Percentiles rank a stretch among this genome's conserved stretches.
Conservation (phyloP, 2,329 filamentous ascomycete species). For the Lasiodiplodia gonubiensis region DNA sequence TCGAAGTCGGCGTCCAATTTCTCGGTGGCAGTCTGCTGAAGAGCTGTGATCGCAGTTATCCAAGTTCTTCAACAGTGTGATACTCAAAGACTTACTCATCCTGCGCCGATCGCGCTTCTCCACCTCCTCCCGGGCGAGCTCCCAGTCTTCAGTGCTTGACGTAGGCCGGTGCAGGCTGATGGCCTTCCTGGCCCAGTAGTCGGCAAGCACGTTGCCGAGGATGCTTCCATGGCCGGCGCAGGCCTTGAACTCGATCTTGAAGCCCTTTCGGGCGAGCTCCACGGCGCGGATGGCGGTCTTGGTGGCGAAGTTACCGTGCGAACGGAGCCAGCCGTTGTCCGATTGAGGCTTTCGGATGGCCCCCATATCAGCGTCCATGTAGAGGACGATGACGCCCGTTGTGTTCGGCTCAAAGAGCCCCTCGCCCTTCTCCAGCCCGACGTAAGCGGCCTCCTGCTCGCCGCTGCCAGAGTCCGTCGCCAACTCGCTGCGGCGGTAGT, state of each 20-base stretch:
- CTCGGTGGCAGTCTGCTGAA: background rate
- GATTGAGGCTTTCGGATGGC: background rate
- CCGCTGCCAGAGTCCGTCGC: background rate
- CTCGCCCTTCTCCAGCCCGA: background rate
- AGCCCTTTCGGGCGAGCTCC: background rate
- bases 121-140: background rate
- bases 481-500: background rate
- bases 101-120: background rate
- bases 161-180: rapidly evolving
- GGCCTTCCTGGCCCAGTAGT: conserved; percentile 1
- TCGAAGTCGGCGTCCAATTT: background rate
- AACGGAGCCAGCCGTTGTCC: background rate
- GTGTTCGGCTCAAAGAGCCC: background rate
- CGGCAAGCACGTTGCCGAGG: background rate
- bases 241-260: background rate
- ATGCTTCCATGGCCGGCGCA: background rate
- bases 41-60: background rate
- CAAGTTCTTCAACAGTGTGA: background rate
- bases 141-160: background rate
- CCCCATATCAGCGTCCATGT: background rate
- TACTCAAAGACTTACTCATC: background rate
- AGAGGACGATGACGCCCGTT: background rate
- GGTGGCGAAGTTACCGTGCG: background rate
- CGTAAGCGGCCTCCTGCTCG: background rate
- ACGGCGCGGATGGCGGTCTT: background rate